Base-by-base conservation (phyloP, 176 grass and related monocot genomes). In the Canna indica region DNA sequence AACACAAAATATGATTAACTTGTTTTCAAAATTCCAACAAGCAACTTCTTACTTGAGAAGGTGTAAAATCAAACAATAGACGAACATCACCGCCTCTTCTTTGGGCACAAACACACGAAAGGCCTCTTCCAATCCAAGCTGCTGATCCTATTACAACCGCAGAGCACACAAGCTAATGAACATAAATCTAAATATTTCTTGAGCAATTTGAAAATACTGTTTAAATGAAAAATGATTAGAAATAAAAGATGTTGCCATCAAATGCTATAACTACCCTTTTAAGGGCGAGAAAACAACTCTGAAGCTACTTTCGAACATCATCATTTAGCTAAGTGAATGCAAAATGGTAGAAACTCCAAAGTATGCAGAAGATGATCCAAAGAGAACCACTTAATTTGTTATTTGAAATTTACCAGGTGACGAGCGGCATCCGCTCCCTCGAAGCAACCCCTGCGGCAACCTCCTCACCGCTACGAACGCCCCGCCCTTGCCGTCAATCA, bases 21-120 rank as follows among this genome's bases (percentile, higher is more conserved):
- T 26, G 1, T 22, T 27, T 60, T 60, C 4, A 26, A 10, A 60
- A 25, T 15, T 62, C 16, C 13, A 16, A 62, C 13, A 62, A 6
- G 3, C 14, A 15, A 15, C 59, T 31, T 28, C 59, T 38, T 58
- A 96, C 93, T 83, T 96, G 93, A 78, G 57, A 35, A 31, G 88
- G 88, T 10, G 86, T 90, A 68, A 91, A 77, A 78, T 96, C 88
- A 67, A 91, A 87, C 11, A 88, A 96, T 30, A 96, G 88, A n/a
- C 88, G 93, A 32, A 83, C 83, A 48, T 91, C 88, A 77, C 79
- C 89, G 58, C 90, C 93, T 74, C 88, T 84, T 45, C 86, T 75
- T 79, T 96, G 93, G 76, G 79, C 93, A 39, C 93, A 96, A 72
- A 96, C 93, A 76, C 92, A 96, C 59, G 92, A 96, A 54, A 96